A percentile compares a stretch with the other conserved stretches of the same genome.
phyloP scores from a whole-genome alignment of 495 filamentous ascomycete species.

The Podospora pseudoanserina region DNA sequence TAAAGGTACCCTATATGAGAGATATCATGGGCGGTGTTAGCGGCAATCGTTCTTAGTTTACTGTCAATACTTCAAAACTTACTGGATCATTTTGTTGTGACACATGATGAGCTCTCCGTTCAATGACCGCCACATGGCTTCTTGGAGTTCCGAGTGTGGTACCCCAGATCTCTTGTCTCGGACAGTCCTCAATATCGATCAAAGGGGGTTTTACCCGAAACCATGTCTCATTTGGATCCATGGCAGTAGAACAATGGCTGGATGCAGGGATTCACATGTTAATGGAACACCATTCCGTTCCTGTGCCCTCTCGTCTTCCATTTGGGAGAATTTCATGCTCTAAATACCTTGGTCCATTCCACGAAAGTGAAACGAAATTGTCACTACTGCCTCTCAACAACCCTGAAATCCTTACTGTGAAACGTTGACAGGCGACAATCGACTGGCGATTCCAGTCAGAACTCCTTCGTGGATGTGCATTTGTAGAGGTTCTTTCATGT shows the following conservation, averaged over 20 bases:
- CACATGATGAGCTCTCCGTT: no score
- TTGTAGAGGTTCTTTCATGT: background rate
- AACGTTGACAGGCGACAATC: background rate
- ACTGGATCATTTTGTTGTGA: no score
- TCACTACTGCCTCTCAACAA: background rate
- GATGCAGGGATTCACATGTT: background rate
- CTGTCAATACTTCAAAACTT: background rate
- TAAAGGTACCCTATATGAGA: background rate
- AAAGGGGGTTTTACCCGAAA: background rate
- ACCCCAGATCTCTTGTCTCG: background rate
- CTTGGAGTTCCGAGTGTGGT: no score
- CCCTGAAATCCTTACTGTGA: background rate
- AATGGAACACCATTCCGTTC: background rate
- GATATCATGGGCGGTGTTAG: constrained; percentile 1
- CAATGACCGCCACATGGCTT: no score
- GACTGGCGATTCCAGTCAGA: background rate
- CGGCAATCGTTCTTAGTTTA: background rate
- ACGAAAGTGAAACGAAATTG: background rate
- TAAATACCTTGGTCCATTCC: background rate
- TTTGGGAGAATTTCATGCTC: background rate
- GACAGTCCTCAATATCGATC: background rate
- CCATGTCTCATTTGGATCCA: background rate
- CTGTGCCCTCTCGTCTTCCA: background rate
- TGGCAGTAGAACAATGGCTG: background rate
- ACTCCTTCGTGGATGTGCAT: background rate